Base-by-base conservation (phyloP, 2,329 filamentous ascomycete species). In the Colletotrichum falcatum region DNA sequence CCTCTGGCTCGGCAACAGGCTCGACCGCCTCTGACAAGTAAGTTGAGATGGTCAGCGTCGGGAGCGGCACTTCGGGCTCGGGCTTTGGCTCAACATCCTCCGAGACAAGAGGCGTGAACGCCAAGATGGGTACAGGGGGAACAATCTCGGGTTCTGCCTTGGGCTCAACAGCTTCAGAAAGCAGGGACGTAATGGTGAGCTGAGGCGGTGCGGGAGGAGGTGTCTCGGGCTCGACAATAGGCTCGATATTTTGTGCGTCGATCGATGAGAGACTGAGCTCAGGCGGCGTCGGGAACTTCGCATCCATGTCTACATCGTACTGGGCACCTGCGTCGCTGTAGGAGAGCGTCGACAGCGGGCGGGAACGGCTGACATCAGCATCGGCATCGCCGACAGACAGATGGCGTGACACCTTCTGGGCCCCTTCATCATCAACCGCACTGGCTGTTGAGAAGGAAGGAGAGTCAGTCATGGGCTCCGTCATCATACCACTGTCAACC, bases 271-370 rank as follows among this genome's bases (percentile, higher is more conserved):
- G 76, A 53, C 76, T 81, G 37, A 88, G 78, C 0, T 78, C 75
- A 5, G 82, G 80, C 1, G 76, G 75, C 12, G 78, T 74, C 1
- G 78, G 75, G 26, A 90, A 79, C 74, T 85, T 87, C 66, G 85
- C 82, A 23, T 84, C 84, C 76, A 89, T 82, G 30, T 85, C 83
- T 18, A 77, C 76, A 51, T 87, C 85, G 72, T 85, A 81, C 72
- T 89, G 86, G 12, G 84, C 83, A 66, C 84, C 84, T 37, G 83
- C 82, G 74, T 89, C 87, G 74, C 86, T 88, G 73, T 87, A 86
- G 2, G 85, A 85, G 53, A 84, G 78, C 4, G 77, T 78, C 2
- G 87, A 88, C n/a, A 83, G 73, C 14, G 85, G 84, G 53, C 86
- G 79, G 23, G 81, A 81, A 35, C 66, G 73, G 6, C 76, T 74